Percentiles rank a stretch among this genome's conserved stretches.
phyloP scores from a whole-genome alignment of 2,329 filamentous ascomycete genomes.

The Arthrinium phaeospermum region DNA sequence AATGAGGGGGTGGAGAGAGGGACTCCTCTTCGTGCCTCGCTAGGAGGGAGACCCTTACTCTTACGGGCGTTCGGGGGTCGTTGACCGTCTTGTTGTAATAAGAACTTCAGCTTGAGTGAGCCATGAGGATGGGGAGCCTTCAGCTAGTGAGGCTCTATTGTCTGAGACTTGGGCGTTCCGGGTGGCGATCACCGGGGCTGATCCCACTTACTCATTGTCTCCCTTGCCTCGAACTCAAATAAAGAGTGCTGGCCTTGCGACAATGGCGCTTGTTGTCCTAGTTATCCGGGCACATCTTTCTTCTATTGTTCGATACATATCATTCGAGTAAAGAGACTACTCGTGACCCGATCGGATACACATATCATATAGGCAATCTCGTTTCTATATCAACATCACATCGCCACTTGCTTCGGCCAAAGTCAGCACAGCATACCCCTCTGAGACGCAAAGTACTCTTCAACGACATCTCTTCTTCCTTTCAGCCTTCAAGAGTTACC shows the following conservation, averaged over 20 bases:
- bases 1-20: background rate
- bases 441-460: background rate
- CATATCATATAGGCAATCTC: background rate
- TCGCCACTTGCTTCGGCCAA: background rate
- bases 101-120: background rate
- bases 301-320: conserved; percentile 2
- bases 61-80: conserved; percentile 7
- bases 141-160: conserved; percentile 15
- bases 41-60: background rate
- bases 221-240: conserved; percentile 8
- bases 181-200: background rate
- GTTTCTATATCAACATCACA: background rate
- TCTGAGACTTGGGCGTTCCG: background rate
- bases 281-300: background rate
- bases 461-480: background rate
- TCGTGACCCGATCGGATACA: background rate
- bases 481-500: too few relatives aligned
- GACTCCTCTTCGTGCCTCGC: background rate
- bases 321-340: background rate
- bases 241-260: background rate
- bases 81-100: background rate
- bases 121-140: background rate
- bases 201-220: conserved; percentile 16
- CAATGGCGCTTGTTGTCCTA: background rate
- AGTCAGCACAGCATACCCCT: background rate